Evolutionary conservation across 2,329 filamentous ascomycete species (phyloP), one percentile per base, ranked within the genome.

Genomic region (Aciculosporium take): DNA sequence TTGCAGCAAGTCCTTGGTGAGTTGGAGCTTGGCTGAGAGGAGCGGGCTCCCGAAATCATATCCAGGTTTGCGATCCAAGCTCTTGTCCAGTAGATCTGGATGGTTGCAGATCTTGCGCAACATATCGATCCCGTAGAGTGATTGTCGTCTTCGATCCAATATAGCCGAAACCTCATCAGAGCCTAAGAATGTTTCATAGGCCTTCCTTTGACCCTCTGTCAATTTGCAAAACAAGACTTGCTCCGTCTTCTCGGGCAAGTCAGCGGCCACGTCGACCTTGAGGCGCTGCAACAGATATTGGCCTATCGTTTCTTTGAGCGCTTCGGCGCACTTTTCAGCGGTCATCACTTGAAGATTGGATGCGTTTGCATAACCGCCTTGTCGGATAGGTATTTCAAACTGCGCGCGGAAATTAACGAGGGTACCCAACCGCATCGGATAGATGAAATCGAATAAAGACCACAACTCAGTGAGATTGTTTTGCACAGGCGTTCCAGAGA

Each of bases 401-500:
- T 94, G 80, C 45, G 80, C 81, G 35, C 87, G 77, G 57, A 98
- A 98, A 48, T 84, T 86, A 44, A 95, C 83, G 10, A 96, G 68
- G 0, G 85, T 95, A 0, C 91, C 93, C 5, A 98, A 66, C 12
- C 88, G 81, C 85, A 96, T 95, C 0, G 93, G 91, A 47, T 87
- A 96, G 43, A 96, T 82, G 55, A 98, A 98, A 57, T 98, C 93
- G 55, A 98, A 96, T 0, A 98, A 66, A 0, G 89, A 96, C 89
- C 91, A 98, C 0, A 98, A 67, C 57, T 98, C 93, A 0, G 83
- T 81, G 21, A 98, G 64, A 48, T 95, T 96, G 59, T 98, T 98
- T 59, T 98, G 93, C 69, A 98, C 93, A 0, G 93, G 93, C 0
- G 91, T 98, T 5, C 91, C 91, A 0, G 93, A 96, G 1, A 98